Evolutionary conservation across 164 flowering plant genomes (phyloP), one percentile per base, ranked within the genome.

Genomic region (Paratinospora sagittata): DNA sequence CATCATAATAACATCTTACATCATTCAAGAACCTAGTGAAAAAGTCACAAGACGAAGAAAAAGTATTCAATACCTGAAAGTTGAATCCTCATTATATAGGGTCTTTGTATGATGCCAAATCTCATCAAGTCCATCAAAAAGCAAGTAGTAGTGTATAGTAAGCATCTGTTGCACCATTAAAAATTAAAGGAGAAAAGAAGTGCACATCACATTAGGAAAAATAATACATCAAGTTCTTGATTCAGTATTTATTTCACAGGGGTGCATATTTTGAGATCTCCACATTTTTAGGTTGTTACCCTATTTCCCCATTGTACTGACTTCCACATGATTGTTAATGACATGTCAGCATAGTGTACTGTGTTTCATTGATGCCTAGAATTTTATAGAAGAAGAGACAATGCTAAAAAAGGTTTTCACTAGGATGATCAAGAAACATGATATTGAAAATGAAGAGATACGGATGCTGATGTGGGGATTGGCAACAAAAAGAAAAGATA

Each of bases 101-200:
- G 81, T 78, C 84, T 80, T 90, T 52, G 81, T 61, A 78, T 96
- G 93, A 39, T 82, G 88, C 99, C 99, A 96, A 68, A 80, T 84
- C 60, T 96, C 97, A 71, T 92, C 97, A 37, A 89, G 76, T 70
- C 98, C 99, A 77, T 96, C 90, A 73, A 96, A 93, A 67, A 96
- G 95, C 69, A 86, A 74, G 86, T 96, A 93, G 78, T 93, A 96
- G 78, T 96, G 98, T 65, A 93, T 85, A n/a, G 95, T 81, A 81
- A 96, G 84, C 99, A 93, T 96, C 99, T 96, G 97, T n/a, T 19
- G 21, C 4, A 2, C 60, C 3, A 52, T 52, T 52, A 16, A 52
- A 52, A 52, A 52, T 16, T 16, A 49, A n/a, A n/a, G n/a, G 21
- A 49, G 5, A 49, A 4, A 1, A 49, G 5, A 49, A 19, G n/a